A percentile compares a stretch with the other conserved stretches of the same genome.
Conservation (phyloP, 768 basidiomycete genomes). For the Serendipita vermifera region DNA sequence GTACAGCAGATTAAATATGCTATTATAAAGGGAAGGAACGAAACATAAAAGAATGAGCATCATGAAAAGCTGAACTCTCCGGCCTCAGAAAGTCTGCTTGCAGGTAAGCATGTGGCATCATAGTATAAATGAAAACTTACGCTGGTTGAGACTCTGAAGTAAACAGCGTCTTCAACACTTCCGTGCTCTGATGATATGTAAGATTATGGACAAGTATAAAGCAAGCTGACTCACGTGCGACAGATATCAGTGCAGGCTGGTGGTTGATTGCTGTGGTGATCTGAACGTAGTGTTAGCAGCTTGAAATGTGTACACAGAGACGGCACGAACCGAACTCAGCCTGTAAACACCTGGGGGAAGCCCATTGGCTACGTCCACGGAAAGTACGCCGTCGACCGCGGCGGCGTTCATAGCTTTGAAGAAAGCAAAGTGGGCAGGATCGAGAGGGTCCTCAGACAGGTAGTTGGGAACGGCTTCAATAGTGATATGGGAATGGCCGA, state of each 20-base stretch:
- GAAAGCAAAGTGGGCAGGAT: constrained; percentile 43
- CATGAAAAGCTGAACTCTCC: no score
- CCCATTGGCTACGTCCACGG: constrained; percentile 39
- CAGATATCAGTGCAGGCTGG: constrained; percentile 41
- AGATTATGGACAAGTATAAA: neutral
- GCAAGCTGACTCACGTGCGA: constrained; percentile 28
- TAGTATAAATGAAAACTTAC: no score
- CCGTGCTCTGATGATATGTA: constrained; percentile 32
- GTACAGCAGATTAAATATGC: no score
- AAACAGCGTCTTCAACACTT: constrained; percentile 44
- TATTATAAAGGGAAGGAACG: no score
- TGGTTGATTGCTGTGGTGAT: constrained; percentile 49
- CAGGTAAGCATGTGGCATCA: no score
- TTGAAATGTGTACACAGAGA: neutral
- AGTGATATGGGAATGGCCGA: constrained; percentile 47
- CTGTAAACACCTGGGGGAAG: constrained; percentile 47
- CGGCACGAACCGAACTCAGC: constrained; percentile 31
- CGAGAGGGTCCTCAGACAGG: constrained; percentile 32
- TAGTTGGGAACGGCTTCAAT: constrained; percentile 35
- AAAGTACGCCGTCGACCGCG: constrained; percentile 19
- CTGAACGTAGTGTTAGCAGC: neutral
- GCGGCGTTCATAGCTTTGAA: constrained; percentile 29
- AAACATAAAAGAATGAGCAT: no score
- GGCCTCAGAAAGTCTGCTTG: no score
- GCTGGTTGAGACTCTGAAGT: constrained; percentile 19